A percentile compares a stretch with the other conserved stretches of the same genome.
Conservation (phyloP, 768 basidiomycete genomes). For the Xerocomellus dryophilus region DNA sequence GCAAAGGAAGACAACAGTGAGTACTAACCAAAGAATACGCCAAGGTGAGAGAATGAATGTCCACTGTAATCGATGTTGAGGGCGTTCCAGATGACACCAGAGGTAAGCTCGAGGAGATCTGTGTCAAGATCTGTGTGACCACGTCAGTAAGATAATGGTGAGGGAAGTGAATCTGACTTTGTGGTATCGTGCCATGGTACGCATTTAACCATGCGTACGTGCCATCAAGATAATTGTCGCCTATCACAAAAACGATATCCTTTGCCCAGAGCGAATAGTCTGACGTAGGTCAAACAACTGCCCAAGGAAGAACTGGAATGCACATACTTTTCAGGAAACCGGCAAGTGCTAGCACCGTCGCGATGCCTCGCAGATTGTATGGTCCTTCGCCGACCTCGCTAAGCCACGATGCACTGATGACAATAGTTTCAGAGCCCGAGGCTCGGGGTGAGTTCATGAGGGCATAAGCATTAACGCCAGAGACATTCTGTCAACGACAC, state of each 20-base stretch:
- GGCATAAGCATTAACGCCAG: constrained; percentile 81
- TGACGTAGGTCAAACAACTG: constrained; percentile 30
- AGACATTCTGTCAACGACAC: constrained; percentile 41
- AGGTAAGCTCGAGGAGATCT: constrained; percentile 59
- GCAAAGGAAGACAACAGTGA: neutral
- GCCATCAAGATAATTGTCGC: constrained; percentile 86
- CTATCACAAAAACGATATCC: constrained; percentile 86
- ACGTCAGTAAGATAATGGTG: neutral
- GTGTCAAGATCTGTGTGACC: constrained; percentile 55
- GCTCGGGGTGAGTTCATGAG: constrained; percentile 79
- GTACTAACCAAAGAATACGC: constrained; percentile 86
- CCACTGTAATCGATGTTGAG: constrained; percentile 94
- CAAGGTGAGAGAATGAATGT: constrained; percentile 94
- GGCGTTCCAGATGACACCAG: constrained; percentile 94
- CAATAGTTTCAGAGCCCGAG: constrained; percentile 91
- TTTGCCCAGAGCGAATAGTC: constrained; percentile 93
- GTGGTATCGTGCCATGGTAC: constrained; percentile 70
- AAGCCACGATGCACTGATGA: constrained; percentile 88
- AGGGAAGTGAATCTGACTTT: constrained; percentile 47
- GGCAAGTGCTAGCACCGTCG: constrained; percentile 84
- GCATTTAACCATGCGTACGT: constrained; percentile 88
- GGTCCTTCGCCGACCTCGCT: constrained; percentile 57
- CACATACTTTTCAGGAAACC: constrained; percentile 73
- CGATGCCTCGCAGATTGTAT: constrained; percentile 81
- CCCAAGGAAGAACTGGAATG: neutral